Conservation (phyloP, 108 stramenopile species). For the Thalassiosira profunda region DNA sequence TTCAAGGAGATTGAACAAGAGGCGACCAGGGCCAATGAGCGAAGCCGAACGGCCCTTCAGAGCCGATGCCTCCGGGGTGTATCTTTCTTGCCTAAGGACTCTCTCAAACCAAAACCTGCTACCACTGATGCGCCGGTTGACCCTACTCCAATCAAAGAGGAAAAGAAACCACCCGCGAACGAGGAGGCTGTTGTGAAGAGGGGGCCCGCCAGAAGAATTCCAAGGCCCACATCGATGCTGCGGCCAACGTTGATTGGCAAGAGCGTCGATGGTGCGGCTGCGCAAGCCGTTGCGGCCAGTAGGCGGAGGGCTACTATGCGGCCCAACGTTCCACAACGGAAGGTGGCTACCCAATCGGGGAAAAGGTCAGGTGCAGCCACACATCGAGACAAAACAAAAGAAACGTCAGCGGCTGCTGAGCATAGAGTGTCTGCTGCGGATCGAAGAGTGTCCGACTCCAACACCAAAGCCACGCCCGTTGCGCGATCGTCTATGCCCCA, state of each 20-base stretch:
- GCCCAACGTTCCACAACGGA: slow-evolving; percentile 15
- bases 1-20: slow-evolving; percentile 41
- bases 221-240: slow-evolving; percentile 62
- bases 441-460: slow-evolving; percentile 2
- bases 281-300: slow-evolving; percentile 75
- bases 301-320: slow-evolving; percentile 50
- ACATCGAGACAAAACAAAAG: slow-evolving; percentile 12
- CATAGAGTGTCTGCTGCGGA: slow-evolving; percentile 1
- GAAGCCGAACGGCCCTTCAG: slow-evolving; percentile 5
- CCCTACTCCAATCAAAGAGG: slow-evolving; percentile 4
- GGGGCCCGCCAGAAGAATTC: slow-evolving; percentile 43
- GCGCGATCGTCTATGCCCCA: neutral
- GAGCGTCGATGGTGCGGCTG: slow-evolving; percentile 79
- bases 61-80: slow-evolving; percentile 27
- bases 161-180: neutral
- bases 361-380: neutral
- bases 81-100: slow-evolving; percentile 19
- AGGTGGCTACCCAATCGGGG: too few species aligned
- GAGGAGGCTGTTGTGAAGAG: slow-evolving; percentile 11
- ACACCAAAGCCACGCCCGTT: slow-evolving; percentile 6
- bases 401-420: slow-evolving; percentile 1
- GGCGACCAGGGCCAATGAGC: slow-evolving; percentile 15
- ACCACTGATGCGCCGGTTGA: neutral
- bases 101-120: neutral
- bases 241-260: slow-evolving; percentile 83